Base-by-base conservation (phyloP, 2,329 filamentous ascomycete genomes). In the Penicillium sp. region DNA sequence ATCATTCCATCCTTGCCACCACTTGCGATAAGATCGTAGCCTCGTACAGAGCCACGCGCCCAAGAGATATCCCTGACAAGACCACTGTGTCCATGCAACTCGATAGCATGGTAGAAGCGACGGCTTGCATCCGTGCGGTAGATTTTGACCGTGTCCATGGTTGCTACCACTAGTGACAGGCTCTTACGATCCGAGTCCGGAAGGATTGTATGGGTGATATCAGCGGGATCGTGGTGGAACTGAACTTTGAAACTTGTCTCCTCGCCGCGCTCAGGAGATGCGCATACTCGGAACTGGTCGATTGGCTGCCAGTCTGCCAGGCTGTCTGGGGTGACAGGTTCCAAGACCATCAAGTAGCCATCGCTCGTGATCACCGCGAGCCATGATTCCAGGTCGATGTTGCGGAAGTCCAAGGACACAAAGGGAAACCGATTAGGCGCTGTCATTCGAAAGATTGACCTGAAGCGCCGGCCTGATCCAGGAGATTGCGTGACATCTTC, bases 1-100 rank as follows among this genome's bases (percentile, higher is more conserved):
- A 97, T 87, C 67, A 87, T 88, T 3, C 95, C 94, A 72, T 99
- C 95, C 75, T 96, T 96, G 72, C 91, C 95, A 2, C 92, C 94
- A 6, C 93, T 96, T 3, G 94, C 95, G 67, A 98, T 85, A 58
- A 94, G 84, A 74, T 99, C 95, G 73, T 91, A 94, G 1, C 94
- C 94, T 40, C 93, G 82, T 68, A 96, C 92, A 64, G 92, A 96
- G 13, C 92, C 94, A 50, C 92, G 90, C 1, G 94, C 92, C 95
- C 95, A 99, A 2, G 91, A 89, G 1, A 97, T 85, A 73, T 97
- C 93, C 50, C 94, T 84, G 6, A 97, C 90, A 40, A 98, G 82
- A 0, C 88, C 87, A 7, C 85, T 83, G 67, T 96, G 90, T 1
- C 87, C 87, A 33, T 82, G 81, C 16, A 98, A 80, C 70, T 92